A percentile compares a stretch with the other conserved stretches of the same genome.
phyloP scores from a whole-genome alignment of 768 basidiomycete genomes.

The Hericium alpestre region DNA sequence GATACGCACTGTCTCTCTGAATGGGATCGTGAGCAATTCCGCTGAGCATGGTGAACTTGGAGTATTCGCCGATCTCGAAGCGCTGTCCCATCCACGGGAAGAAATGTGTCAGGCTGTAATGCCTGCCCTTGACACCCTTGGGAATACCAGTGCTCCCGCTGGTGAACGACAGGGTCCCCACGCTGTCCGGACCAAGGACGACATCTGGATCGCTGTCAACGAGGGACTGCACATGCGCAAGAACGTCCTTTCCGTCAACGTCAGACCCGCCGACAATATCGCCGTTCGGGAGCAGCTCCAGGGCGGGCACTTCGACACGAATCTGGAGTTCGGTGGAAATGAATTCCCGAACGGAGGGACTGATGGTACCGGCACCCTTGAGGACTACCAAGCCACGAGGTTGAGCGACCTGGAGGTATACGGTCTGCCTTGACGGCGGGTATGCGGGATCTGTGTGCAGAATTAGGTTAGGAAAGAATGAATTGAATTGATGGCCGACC shows the following conservation, averaged over 20 bases:
- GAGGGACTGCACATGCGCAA: conserved; percentile 41
- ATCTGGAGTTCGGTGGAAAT: conserved; percentile 69
- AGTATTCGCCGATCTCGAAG: conserved; percentile 62
- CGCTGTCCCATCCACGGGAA: conserved; percentile 98
- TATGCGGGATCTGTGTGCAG: conserved; percentile 78
- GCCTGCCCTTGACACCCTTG: conserved; percentile 92
- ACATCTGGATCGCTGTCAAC: conserved; percentile 71
- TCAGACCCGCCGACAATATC: conserved; percentile 52
- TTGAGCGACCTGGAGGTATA: conserved; percentile 87
- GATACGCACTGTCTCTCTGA: conserved; percentile 86
- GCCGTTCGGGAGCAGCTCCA: conserved; percentile 62
- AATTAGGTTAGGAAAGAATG: background rate
- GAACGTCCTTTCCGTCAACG: conserved; percentile 42
- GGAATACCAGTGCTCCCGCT: conserved; percentile 97
- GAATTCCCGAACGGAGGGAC: conserved; percentile 75
- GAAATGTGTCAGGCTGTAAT: conserved; percentile 95
- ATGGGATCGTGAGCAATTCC: conserved; percentile 99
- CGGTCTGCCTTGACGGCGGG: conserved; percentile 82
- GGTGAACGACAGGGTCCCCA: conserved; percentile 92
- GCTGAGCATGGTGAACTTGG: conserved; percentile 95
- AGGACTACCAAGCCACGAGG: conserved; percentile 87
- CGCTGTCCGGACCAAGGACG: conserved; percentile 84
- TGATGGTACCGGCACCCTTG: conserved; percentile 78
- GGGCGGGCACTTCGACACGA: conserved; percentile 82
- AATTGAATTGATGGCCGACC: conserved; percentile 17